These are phyloP conservation scores for Solanum piurae DNA, from an alignment of 257 asterid species.

Conservation along the genomic window DNA sequence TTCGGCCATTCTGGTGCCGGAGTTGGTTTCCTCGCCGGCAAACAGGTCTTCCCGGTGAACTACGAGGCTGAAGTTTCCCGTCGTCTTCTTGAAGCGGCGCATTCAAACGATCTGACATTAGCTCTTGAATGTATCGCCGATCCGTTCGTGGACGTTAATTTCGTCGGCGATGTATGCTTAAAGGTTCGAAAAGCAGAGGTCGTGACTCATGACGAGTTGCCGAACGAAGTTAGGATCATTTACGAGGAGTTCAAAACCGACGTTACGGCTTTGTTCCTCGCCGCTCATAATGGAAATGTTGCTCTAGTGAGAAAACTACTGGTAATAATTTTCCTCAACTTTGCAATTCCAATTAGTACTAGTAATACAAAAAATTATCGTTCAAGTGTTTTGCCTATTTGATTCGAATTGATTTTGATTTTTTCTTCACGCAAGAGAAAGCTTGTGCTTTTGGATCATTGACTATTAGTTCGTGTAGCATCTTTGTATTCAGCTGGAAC, in stretches of 20 bases:
- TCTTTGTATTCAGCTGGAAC: not conserved
- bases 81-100: conserved; percentile 56
- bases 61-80: conserved; percentile 63
- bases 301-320: conserved; percentile 46
- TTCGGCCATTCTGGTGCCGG: conserved; percentile 37
- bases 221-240: conserved; percentile 35
- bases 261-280: conserved; percentile 59
- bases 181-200: conserved; percentile 49
- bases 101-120: conserved; percentile 38
- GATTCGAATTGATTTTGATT: not conserved
- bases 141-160: conserved; percentile 68
- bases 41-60: conserved; percentile 68
- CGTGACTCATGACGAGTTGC: conserved; percentile 38
- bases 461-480: not conserved
- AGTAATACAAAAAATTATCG: not conserved
- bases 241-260: conserved; percentile 63
- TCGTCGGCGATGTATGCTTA: conserved; percentile 51
- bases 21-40: conserved; percentile 46
- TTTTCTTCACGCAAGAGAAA: not conserved
- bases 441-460: not conserved
- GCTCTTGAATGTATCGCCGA: conserved; percentile 45
- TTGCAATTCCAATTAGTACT: not conserved
- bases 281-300: conserved; percentile 46
- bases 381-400: not conserved
- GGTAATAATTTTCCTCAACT: conserved; percentile 16